Evolutionary conservation across 108 stramenopile species (phyloP), one percentile per base, ranked within the genome.

Genomic region (Fragilariopsis cylindrus): DNA sequence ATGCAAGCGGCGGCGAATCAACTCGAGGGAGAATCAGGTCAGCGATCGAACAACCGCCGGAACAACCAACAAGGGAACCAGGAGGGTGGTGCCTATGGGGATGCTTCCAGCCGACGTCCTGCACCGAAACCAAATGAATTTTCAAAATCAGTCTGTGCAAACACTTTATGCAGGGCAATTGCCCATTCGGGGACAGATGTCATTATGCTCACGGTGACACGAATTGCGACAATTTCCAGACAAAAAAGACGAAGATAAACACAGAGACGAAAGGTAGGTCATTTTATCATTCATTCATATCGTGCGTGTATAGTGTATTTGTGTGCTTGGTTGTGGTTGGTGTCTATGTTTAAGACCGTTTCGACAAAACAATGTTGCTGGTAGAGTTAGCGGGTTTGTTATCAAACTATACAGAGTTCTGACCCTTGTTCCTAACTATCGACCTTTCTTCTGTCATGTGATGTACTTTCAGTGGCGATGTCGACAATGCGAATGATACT

Each of bases 91-190:
- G 30, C 30, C 30, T 30, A 30, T 30, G 78, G 77, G 41, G 75
- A n/a, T 7, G 41, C 85, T 64, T 89, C 84, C n/a, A 46, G 79
- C 0, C 62, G 89, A 12, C 72, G 91, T 52, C 89, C 91, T 7
- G 90, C 92, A 46, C 90, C 92, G 15, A 92, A 95, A 72, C 90
- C 92, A n/a, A 94, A 93, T 72, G 96, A 95, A 75, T 93, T 93
- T 96, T 82, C 76, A 96, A 96, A 69, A 85, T 95, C 7, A 85
- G 82, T 78, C 74, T 96, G 9, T 97, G 94, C 77, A 97, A 96
- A 63, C 94, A 95, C 67, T 96, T 89, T 67, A 60, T 92, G 73
- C 88, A 90, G 70, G 92, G 92, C 41, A 89, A 91, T 40, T 96
- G 96, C 85, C 96, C 93, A 9, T 96, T 95, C 83, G 96, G 92